Evolutionary conservation across 768 basidiomycete species (phyloP), one percentile per base, ranked within the genome.

Genomic region (Dioszegia hungarica): DNA sequence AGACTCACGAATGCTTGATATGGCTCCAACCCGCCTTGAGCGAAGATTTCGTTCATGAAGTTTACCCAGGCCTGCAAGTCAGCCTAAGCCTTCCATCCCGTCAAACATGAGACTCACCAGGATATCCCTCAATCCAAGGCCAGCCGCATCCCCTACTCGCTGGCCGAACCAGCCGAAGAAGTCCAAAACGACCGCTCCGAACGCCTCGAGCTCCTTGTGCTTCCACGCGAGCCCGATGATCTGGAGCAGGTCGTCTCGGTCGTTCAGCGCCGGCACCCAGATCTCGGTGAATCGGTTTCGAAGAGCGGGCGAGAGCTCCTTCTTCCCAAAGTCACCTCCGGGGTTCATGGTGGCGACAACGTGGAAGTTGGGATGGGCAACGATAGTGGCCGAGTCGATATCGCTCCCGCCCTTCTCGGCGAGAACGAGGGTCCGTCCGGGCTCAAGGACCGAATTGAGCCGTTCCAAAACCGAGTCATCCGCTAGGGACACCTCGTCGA

Each of bases 321-420:
- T 99, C 80, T 99, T 99, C 22, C 95, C 95, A 67, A 93, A 98
- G 70, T 99, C 95, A 14, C 95, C 95, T 19, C 95, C 95, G 0
- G 95, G 95, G 73, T 99, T 99, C 95, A 99, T 99, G 2, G 95
- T 98, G 2, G 95, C 91, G 0, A 97, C 80, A 34, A 99, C 84
- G 72, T 92, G 87, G 81, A 99, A 99, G 1, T 77, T 78, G 3
- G 81, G 77, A 6, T 78, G 72, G 8, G 91, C 93, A 19, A 77
- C 79, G 38, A 98, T 79, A 6, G 81, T 80, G 28, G 86, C 83
- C 60, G 86, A 80, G 29, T 85, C 85, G 11, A 83, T 79, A 58
- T 86, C 83, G 39, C 81, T 82, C 11, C 90, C 90, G 0, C 92
- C 91, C 43, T 86, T 87, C 75, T 99, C 95, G 0, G 95, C 95